These are phyloP conservation scores for Cladosporium sp. DNA, from an alignment of 2,329 filamentous ascomycete species.

Conservation along the genomic window DNA sequence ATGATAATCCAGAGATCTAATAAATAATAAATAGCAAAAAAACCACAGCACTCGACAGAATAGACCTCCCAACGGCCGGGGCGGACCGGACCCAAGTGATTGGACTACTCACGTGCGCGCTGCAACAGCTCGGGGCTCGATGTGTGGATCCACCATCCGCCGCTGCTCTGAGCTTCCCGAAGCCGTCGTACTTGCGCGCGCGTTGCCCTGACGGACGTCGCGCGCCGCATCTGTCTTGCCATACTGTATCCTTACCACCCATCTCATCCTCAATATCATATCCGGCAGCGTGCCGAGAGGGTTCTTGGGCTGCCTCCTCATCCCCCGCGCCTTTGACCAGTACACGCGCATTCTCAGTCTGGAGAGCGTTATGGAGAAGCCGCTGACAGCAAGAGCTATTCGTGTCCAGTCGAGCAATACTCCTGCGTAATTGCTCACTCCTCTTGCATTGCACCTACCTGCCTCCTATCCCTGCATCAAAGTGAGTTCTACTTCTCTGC, in stretches of 20 bases:
- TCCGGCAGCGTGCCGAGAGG: neutral
- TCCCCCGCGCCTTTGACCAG: neutral
- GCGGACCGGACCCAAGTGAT: neutral
- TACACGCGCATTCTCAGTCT: neutral
- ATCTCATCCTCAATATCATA: neutral
- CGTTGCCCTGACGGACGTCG: neutral
- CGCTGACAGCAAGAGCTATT: conserved; percentile 8
- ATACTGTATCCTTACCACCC: neutral
- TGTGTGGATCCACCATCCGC: too few species aligned
- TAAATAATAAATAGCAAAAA: too few species aligned
- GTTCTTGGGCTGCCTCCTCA: neutral
- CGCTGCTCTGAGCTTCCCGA: neutral
- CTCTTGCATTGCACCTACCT: conserved; percentile 6
- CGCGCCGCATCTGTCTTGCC: neutral
- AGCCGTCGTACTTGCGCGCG: neutral
- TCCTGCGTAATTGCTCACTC: neutral
- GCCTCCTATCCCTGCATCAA: too few species aligned
- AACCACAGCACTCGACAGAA: too few species aligned
- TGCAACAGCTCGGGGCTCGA: too few species aligned
- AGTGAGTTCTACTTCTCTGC: neutral
- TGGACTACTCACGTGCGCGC: neutral
- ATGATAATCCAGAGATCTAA: too few species aligned
- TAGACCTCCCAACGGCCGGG: neutral
- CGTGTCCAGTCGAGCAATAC: neutral
- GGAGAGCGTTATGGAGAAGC: neutral